Conservation (phyloP, 257 asterid species). For the Eucommia ulmoides region DNA sequence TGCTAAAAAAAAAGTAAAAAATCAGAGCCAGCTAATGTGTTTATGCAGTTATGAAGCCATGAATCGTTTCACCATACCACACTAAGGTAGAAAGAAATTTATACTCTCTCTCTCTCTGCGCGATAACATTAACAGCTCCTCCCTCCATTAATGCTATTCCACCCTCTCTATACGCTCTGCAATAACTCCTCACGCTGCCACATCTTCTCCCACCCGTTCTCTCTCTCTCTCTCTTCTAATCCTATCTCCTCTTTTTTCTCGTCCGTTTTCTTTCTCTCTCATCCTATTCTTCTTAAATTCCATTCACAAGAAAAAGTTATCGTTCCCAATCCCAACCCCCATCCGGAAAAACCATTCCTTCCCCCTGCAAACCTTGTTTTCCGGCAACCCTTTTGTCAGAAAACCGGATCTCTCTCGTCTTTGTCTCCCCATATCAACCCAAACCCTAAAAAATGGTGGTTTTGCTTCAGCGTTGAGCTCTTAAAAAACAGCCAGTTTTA, state of each 20-base stretch:
- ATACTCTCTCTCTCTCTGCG: conserved; percentile 28
- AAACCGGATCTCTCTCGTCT: conserved; percentile 8
- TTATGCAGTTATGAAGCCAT: conserved; percentile 16
- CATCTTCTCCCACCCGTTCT: conserved; percentile 8
- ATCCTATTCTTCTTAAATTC: conserved; percentile 19
- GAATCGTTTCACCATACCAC: conserved; percentile 16
- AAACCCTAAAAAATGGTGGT: background rate
- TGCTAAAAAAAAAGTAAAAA: background rate
- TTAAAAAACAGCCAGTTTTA: background rate
- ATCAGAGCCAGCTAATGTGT: background rate
- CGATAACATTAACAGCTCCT: conserved; percentile 37
- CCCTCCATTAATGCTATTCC: conserved; percentile 64
- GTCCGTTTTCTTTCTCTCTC: conserved; percentile 6
- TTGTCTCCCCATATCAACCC: background rate
- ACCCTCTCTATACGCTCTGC: conserved; percentile 19
- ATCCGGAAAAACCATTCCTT: conserved; percentile 2
- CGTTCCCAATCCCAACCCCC: background rate
- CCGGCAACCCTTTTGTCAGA: conserved; percentile 1
- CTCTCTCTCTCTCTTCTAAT: conserved; percentile 3
- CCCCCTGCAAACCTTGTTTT: conserved; percentile 2
- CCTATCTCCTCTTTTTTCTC: conserved; percentile 3
- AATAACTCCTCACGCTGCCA: conserved; percentile 15
- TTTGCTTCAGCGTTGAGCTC: background rate
- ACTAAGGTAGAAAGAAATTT: conserved; percentile 24
- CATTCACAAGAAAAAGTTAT: conserved; percentile 19